Percentiles rank a stretch among this genome's conserved stretches.
Conservation (phyloP, 2,329 filamentous ascomycete genomes). For the Exutisphaerella laricina region DNA sequence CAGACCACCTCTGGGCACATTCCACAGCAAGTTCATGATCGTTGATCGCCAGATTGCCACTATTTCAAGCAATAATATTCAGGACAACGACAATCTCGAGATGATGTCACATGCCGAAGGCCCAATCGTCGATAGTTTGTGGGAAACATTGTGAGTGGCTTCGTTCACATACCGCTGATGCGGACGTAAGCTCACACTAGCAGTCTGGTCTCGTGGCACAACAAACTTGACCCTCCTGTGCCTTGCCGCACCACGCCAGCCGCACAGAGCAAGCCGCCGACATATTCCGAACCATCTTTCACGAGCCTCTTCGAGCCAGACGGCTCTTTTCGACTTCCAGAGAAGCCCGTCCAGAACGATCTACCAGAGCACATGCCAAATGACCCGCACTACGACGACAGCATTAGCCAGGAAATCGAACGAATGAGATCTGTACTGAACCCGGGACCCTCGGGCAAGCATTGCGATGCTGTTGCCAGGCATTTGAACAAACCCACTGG, state of each 20-base stretch:
- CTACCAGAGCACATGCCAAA: slow-evolving; percentile 54
- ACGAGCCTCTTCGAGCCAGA: slow-evolving; percentile 29
- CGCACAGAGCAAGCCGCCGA: slow-evolving; percentile 31
- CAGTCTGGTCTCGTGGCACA: slow-evolving; percentile 59
- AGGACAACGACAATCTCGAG: slow-evolving; percentile 67
- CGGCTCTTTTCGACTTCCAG: slow-evolving; percentile 23
- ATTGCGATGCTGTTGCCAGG: slow-evolving; percentile 55
- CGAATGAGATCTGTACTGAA: slow-evolving; percentile 56
- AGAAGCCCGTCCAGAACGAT: slow-evolving; percentile 19
- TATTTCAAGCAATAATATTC: slow-evolving; percentile 72
- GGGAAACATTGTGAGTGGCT: slow-evolving; percentile 58
- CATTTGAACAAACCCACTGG: slow-evolving; percentile 50
- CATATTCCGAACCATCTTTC: slow-evolving; percentile 32
- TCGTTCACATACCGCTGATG: background rate
- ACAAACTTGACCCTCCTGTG: slow-evolving; percentile 54
- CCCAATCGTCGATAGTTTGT: slow-evolving; percentile 68
- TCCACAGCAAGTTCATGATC: slow-evolving; percentile 73
- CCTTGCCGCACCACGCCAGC: slow-evolving; percentile 52
- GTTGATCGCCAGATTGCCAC: slow-evolving; percentile 67
- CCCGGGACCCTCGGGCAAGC: slow-evolving; percentile 46
- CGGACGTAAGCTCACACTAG: background rate
- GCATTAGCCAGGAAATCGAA: slow-evolving; percentile 55
- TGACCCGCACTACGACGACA: slow-evolving; percentile 58
- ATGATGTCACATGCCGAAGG: slow-evolving; percentile 72
- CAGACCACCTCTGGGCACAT: slow-evolving; percentile 63